A percentile compares a stretch with the other conserved stretches of the same genome.
Evolutionary conservation across 108 stramenopile genomes (phyloP).

Genomic region (Epithemia pelagica): DNA sequence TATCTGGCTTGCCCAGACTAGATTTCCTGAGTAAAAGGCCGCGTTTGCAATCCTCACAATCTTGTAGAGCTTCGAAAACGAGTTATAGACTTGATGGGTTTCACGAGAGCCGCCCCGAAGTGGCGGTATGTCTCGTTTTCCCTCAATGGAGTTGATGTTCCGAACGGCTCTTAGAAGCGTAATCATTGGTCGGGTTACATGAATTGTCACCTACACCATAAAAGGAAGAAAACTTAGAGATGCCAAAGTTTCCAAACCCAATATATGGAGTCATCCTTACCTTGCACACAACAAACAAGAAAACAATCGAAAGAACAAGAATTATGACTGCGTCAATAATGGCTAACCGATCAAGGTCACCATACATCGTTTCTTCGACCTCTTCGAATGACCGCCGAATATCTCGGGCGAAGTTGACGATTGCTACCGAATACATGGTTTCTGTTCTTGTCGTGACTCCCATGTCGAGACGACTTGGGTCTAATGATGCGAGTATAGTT

Average conservation of each 20-base stretch:
- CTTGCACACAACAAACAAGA: conserved; percentile 16
- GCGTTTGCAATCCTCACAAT: conserved; percentile 42
- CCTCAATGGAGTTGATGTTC: conserved; percentile 31
- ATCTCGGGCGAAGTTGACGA: conserved; percentile 7
- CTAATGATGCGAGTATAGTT: conserved; percentile 9
- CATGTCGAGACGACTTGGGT: conserved; percentile 17
- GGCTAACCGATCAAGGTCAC: neutral
- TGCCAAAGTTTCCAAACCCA: neutral
- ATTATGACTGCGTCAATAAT: conserved; percentile 12
- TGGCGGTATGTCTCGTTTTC: conserved; percentile 38
- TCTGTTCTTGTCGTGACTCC: conserved; percentile 11
- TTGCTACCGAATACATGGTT: conserved; percentile 21
- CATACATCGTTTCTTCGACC: conserved; percentile 10
- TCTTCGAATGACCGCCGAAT: neutral
- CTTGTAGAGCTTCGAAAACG: conserved; percentile 48
- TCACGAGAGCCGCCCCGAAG: conserved; percentile 42
- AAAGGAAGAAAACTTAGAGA: conserved; percentile 3
- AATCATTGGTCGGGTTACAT: conserved; percentile 27
- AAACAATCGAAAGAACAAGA: conserved; percentile 12
- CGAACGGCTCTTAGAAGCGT: conserved; percentile 25
- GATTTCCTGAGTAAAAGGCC: conserved; percentile 48
- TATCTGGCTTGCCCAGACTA: conserved; percentile 33
- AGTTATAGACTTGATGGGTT: conserved; percentile 35
- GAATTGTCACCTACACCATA: conserved; percentile 21
- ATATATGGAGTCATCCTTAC: neutral